Conservation (phyloP, 2,329 filamentous ascomycete species). For the Didymella pinodella region DNA sequence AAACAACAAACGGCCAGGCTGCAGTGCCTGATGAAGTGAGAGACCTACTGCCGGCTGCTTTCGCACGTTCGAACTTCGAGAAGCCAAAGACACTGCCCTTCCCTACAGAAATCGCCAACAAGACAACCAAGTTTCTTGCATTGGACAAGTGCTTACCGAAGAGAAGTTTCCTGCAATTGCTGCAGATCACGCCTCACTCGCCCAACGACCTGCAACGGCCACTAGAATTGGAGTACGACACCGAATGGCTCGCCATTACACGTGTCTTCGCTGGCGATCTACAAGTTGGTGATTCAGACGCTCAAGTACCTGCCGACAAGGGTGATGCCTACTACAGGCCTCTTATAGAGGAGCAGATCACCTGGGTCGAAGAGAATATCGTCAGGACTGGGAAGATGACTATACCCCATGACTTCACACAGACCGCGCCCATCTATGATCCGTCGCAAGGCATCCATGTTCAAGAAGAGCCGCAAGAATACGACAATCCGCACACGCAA, state of each 20-base stretch:
- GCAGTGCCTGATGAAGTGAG: conserved; percentile 70
- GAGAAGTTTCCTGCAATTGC: conserved; percentile 82
- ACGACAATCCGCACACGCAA: conserved; percentile 86
- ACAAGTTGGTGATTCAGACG: conserved; percentile 64
- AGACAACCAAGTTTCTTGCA: conserved; percentile 81
- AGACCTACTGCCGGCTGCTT: conserved; percentile 78
- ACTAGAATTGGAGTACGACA: conserved; percentile 78
- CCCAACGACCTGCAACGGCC: conserved; percentile 53
- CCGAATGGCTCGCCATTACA: conserved; percentile 94
- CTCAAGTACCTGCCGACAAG: conserved; percentile 64
- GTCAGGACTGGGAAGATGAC: conserved; percentile 67
- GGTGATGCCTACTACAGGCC: conserved; percentile 73
- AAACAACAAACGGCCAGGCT: conserved; percentile 9
- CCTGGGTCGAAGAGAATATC: conserved; percentile 84
- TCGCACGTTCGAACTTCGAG: conserved; percentile 55
- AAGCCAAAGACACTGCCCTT: conserved; percentile 59
- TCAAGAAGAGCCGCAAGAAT: conserved; percentile 74
- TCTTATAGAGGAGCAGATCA: conserved; percentile 72
- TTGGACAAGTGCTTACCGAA: conserved; percentile 88
- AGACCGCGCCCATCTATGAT: conserved; percentile 77
- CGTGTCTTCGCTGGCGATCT: conserved; percentile 74
- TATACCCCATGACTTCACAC: conserved; percentile 79
- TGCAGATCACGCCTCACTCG: conserved; percentile 57
- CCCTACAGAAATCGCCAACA: conserved; percentile 78
- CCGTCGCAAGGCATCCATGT: conserved; percentile 64